Evolutionary conservation across 2,329 filamentous ascomycete species (phyloP).

Genomic region (Colletotrichum sp.): DNA sequence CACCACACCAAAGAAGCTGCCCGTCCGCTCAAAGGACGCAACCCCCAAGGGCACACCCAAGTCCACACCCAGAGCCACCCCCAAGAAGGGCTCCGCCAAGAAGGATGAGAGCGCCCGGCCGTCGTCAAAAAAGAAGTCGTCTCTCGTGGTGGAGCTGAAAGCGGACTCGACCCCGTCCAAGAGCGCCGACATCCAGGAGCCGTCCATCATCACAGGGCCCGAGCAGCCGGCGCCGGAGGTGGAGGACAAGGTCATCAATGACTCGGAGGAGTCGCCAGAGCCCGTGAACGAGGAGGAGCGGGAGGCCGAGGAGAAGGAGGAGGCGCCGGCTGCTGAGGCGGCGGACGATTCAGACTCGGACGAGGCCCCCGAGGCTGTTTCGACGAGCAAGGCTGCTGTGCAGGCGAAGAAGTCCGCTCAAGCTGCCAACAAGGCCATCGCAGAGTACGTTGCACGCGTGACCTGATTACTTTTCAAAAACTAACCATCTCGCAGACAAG

Average conservation of each 20-base stretch:
- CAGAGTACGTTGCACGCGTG: conserved; percentile 47
- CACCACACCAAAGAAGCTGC: conserved; percentile 29
- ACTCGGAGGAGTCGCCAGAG: conserved; percentile 11
- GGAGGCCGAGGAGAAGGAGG: conserved; percentile 24
- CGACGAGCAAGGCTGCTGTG: conserved; percentile 52
- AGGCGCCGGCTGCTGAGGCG: conserved; percentile 34
- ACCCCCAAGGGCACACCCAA: conserved; percentile 7
- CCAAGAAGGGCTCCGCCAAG: neutral
- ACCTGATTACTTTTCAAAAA: neutral
- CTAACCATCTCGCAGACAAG: conserved; percentile 45
- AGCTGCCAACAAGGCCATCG: conserved; percentile 53
- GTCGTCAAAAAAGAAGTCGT: conserved; percentile 7
- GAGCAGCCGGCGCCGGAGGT: conserved; percentile 19
- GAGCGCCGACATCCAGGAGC: neutral
- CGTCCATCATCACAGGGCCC: conserved; percentile 16
- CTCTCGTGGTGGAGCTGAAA: conserved; percentile 11
- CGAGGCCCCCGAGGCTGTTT: conserved; percentile 65
- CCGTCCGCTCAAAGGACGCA: conserved; percentile 37
- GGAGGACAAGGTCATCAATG: conserved; percentile 16
- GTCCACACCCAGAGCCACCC: neutral
- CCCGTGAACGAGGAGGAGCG: neutral
- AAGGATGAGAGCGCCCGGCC: conserved; percentile 8
- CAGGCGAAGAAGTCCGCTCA: conserved; percentile 51
- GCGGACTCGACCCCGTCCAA: neutral
- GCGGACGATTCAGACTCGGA: conserved; percentile 54